Evolutionary conservation across 495 filamentous ascomycete genomes (phyloP), one percentile per base, ranked within the genome.

Genomic region (Sphaerosporella brunnea): DNA sequence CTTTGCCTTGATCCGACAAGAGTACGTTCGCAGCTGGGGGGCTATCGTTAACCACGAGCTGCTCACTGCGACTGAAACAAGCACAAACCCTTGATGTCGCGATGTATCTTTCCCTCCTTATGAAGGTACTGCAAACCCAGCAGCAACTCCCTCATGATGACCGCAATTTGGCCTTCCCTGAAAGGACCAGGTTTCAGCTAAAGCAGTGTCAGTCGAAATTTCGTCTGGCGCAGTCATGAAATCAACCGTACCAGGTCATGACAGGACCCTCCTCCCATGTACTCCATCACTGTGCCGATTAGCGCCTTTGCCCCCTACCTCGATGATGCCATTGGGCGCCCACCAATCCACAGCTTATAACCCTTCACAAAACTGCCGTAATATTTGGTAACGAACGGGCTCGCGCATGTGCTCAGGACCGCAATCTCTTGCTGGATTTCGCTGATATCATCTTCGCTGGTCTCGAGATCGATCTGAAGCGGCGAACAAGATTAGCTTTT

Each of bases 371-470:
- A 99, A 28, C 87, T 95, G 26, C 88, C 86, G 66, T 90, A 80
- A 65, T 99, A 99, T 62, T 90, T 83, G 11, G 90, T 99, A 48
- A 99, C 90, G 60, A 88, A 88, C 7, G 82, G 82, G 21, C 86
- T 94, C 59, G 85, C 80, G 42, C 95, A 77, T 65, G 88, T 90
- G 10, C 88, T 92, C 40, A 99, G 69, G 53, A 99, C 93, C 25
- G 84, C 79, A 53, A 99, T 96, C 63, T 99, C 90, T 57, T 93
- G 84, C 57, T 96, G 93, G 58, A 99, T 96, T 64, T 99, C 90
- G 63, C 93, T 84, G 39, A 99, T 90, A 62, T 99, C 90, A 58
- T 99, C 90, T 64, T 95, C 90, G 58, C 86, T 90, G 62, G 84
- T 90, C 64, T 99, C 90, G 52, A 99, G 86, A 57, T 99, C 90